Evolutionary conservation across 768 basidiomycete species (phyloP).

Genomic region (Collybia nuda): DNA sequence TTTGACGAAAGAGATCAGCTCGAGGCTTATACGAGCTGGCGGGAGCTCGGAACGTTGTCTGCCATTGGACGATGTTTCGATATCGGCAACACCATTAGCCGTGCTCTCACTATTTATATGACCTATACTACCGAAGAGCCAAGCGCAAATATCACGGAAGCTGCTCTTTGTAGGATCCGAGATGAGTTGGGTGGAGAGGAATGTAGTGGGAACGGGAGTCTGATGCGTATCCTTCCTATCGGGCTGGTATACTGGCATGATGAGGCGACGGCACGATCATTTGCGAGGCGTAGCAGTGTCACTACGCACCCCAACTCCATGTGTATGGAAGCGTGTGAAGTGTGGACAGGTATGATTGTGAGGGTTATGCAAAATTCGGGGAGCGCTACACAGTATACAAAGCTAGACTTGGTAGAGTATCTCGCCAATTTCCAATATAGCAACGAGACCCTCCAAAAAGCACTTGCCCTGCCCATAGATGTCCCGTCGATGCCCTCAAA

Average conservation of each 20-base stretch:
- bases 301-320: slow-evolving; percentile 42
- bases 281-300: slow-evolving; percentile 37
- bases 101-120: slow-evolving; percentile 32
- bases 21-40: slow-evolving; percentile 13
- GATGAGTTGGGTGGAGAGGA: slow-evolving; percentile 21
- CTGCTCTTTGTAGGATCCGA: slow-evolving; percentile 27
- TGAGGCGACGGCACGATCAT: slow-evolving; percentile 25
- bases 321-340: slow-evolving; percentile 40
- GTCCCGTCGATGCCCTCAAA: slow-evolving; percentile 15
- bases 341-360: slow-evolving; percentile 36
- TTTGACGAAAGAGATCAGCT: slow-evolving; percentile 19
- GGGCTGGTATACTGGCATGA: slow-evolving; percentile 42
- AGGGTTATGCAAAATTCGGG: slow-evolving; percentile 28
- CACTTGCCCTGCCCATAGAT: slow-evolving; percentile 28
- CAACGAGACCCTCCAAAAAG: slow-evolving; percentile 26
- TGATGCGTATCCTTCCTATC: slow-evolving; percentile 47
- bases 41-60: slow-evolving; percentile 11
- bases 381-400: slow-evolving; percentile 25
- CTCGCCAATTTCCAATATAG: slow-evolving; percentile 38
- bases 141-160: slow-evolving; percentile 10
- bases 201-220: slow-evolving; percentile 39
- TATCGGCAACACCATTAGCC: slow-evolving; percentile 33
- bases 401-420: slow-evolving; percentile 36
- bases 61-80: slow-evolving; percentile 23
- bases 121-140: neutral